Percentiles rank a stretch among this genome's conserved stretches.
Conservation (phyloP, 208 protist species). For the Wallacemonas rigidus region DNA sequence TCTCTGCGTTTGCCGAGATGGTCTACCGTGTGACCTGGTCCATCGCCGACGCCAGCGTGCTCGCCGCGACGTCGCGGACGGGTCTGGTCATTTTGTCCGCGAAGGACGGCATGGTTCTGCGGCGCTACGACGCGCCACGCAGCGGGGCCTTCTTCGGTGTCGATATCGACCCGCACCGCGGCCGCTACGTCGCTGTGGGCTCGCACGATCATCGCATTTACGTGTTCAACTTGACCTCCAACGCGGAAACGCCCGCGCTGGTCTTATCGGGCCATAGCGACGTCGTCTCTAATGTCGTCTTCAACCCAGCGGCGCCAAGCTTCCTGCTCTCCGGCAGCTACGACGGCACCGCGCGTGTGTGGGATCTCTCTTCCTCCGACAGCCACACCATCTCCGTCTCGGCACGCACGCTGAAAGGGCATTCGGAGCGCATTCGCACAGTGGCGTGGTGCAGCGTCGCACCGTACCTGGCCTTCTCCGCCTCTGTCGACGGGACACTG, state of each 20-base stretch:
- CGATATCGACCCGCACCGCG: conserved; percentile 69
- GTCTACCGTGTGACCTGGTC: conserved; percentile 64
- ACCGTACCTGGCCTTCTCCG: conserved; percentile 84
- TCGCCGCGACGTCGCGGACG: conserved; percentile 52
- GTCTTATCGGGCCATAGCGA: conserved; percentile 79
- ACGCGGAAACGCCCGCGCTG: conserved; percentile 42
- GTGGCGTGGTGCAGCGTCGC: conserved; percentile 85
- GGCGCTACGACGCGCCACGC: conserved; percentile 55
- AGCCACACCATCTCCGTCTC: conserved; percentile 70
- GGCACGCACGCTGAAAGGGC: conserved; percentile 73
- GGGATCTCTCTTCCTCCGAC: conserved; percentile 75
- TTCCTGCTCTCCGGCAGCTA: conserved; percentile 84
- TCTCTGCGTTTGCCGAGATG: conserved; percentile 42
- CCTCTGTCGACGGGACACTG: conserved; percentile 80
- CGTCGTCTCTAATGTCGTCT: conserved; percentile 75
- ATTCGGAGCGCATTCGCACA: conserved; percentile 68
- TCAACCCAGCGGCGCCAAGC: conserved; percentile 66
- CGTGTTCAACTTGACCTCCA: conserved; percentile 75
- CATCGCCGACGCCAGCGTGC: conserved; percentile 44
- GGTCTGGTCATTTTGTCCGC: conserved; percentile 62
- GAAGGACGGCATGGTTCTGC: conserved; percentile 76
- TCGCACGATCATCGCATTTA: conserved; percentile 83
- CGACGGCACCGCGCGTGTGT: conserved; percentile 91
- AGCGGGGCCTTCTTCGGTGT: conserved; percentile 50
- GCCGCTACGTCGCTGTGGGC: conserved; percentile 74